Base-by-base conservation (phyloP, 1,139 yeast genomes). In the Suhomyces wounanorum region DNA sequence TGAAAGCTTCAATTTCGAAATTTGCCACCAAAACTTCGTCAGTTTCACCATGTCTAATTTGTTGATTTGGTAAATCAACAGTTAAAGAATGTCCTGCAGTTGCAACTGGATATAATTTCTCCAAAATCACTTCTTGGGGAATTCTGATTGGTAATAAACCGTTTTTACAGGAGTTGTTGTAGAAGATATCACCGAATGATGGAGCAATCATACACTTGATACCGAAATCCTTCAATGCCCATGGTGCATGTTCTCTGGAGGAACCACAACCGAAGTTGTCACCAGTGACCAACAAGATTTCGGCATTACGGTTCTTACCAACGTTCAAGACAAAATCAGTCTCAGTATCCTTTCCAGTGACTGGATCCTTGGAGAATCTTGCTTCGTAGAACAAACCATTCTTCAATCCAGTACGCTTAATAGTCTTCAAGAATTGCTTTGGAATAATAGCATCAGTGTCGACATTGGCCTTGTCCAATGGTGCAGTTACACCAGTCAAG, bases 371-470 rank as follows among this genome's bases (percentile, higher is more conserved):
- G 45, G 72, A 77, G 68, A 87, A 89, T 68, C 98, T 83, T 61
- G 87, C 81, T 69, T 92, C 98, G 71, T 87, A 94, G 76, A 94
- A 94, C 61, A 94, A 79, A 64, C 98, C 99, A 45, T 81, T 75
- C 55, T 82, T 82, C 60, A 94, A 83, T 55, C 99, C 99, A 31
- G 99, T 94, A 73, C 98, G 86, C 77, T 94, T 94, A 70, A 94
- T 94, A 26, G 99, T 94, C 75, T 94, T 94, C 71, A 94, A 82
- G 75, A 94, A 94, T 76, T 94, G 99, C 73, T 94, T 94, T 65
- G 99, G 99, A 72, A 94, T 94, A 59, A 94, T 94, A 57, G 97
- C 98, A 73, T 94, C 99, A 44, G 99, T 94, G 69, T 94, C 99
- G 55, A 94, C 94, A 67, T 94, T 94, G 46, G 97, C 96, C 74